Evolutionary conservation across 345 rosid genomes (phyloP).

Genomic region (Hevea brasiliensis): DNA sequence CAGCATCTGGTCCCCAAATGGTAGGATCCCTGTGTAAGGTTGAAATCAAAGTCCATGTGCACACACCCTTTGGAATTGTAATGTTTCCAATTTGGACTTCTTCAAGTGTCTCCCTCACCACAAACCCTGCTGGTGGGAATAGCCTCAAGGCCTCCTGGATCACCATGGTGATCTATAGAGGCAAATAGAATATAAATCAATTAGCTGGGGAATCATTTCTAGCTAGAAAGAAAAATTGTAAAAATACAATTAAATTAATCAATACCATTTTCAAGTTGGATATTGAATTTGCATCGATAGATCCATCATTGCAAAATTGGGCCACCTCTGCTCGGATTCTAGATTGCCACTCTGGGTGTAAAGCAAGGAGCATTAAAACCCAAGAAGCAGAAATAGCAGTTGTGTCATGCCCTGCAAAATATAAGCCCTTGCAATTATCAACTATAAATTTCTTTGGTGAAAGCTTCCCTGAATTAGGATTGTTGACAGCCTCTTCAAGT

Average conservation of each 20-base stretch:
- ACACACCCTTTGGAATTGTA: slow-evolving; percentile 20
- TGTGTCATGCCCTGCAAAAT: slow-evolving; percentile 80
- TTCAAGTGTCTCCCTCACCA: slow-evolving; percentile 23
- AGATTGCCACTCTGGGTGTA: slow-evolving; percentile 73
- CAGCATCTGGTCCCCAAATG: slow-evolving; percentile 33
- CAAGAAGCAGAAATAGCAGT: slow-evolving; percentile 77
- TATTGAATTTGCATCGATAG: slow-evolving; percentile 46
- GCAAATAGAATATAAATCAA: too few species aligned
- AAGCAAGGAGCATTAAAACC: slow-evolving; percentile 82
- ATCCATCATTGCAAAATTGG: slow-evolving; percentile 36
- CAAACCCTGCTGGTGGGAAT: slow-evolving; percentile 26
- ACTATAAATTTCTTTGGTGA: slow-evolving; percentile 60
- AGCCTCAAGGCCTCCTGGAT: slow-evolving; percentile 20
- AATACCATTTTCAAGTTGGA: slow-evolving; percentile 42
- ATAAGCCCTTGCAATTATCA: slow-evolving; percentile 83
- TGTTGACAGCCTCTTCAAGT: slow-evolving; percentile 57
- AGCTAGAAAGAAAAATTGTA: too few species aligned
- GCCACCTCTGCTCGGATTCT: slow-evolving; percentile 54
- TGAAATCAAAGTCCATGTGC: slow-evolving; percentile 25
- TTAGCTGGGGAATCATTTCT: too few species aligned
- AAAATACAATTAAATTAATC: too few species aligned
- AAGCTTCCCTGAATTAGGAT: slow-evolving; percentile 32
- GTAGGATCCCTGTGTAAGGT: slow-evolving; percentile 23
- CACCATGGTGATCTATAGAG: slow-evolving; percentile 20
- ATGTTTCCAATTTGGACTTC: slow-evolving; percentile 17